Conservation (phyloP, 2,329 filamentous ascomycete species). For the Fusarium sacchari region DNA sequence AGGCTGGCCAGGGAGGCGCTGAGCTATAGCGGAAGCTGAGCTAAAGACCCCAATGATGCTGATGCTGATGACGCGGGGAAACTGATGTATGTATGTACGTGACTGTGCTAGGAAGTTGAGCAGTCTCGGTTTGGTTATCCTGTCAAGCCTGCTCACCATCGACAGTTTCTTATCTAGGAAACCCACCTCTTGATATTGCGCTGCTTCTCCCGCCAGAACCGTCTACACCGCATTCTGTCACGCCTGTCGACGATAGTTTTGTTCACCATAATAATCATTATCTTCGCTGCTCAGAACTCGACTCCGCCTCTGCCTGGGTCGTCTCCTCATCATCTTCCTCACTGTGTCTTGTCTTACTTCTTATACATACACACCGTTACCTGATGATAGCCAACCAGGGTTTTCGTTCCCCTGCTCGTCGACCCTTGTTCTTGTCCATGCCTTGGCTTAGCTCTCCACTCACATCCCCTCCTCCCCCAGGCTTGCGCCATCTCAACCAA, state of each 20-base stretch:
- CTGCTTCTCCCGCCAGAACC: conserved; percentile 8
- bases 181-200: neutral
- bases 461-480: conserved; percentile 25
- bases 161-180: conserved; percentile 12
- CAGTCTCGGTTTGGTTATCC: neutral
- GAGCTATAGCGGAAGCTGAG: conserved; percentile 19
- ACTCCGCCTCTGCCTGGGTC: conserved; percentile 10
- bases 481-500: conserved; percentile 48
- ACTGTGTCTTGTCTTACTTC: conserved; percentile 33
- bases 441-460: conserved; percentile 33
- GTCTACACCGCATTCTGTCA: conserved; percentile 13
- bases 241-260: neutral
- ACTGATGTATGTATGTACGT: conserved; percentile 1
- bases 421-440: conserved; percentile 34
- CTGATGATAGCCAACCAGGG: conserved; percentile 22
- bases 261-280: conserved; percentile 18
- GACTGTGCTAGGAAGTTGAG: conserved; percentile 2
- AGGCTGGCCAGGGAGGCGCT: conserved; percentile 9
- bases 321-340: conserved; percentile 11
- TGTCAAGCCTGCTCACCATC: conserved; percentile 1
- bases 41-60: conserved; percentile 29
- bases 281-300: conserved; percentile 1
- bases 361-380: conserved; percentile 23
- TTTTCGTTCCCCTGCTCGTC: conserved; percentile 26
- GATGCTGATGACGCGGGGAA: conserved; percentile 24